Evolutionary conservation across 805 yeast genomes (phyloP).

Genomic region (Lipomyces yamanashiensis): DNA sequence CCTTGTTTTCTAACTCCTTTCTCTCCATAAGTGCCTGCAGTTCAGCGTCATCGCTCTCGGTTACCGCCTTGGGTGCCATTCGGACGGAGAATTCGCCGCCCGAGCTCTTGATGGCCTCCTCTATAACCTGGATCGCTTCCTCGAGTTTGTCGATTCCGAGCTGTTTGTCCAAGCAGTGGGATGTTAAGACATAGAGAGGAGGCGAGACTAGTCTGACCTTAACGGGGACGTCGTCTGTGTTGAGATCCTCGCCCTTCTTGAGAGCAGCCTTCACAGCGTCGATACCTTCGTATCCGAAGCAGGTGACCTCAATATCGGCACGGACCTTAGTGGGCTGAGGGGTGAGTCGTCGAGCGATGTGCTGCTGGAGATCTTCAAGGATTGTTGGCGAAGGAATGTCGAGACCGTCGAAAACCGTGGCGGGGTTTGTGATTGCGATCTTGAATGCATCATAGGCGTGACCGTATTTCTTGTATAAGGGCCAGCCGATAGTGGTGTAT

Average conservation of each 20-base stretch:
- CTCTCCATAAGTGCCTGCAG: conserved; percentile 93
- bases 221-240: conserved; percentile 84
- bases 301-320: conserved; percentile 98
- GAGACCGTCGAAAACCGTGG: conserved; percentile 78
- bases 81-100: conserved; percentile 91
- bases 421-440: conserved; percentile 88
- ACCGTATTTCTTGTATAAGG: conserved; percentile 90
- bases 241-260: conserved; percentile 78
- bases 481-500: conserved; percentile 95
- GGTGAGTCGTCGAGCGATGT: conserved; percentile 90
- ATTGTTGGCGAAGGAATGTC: conserved; percentile 73
- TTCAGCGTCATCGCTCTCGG: conserved; percentile 98
- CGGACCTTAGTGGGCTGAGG: conserved; percentile 98
- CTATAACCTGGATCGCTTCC: conserved; percentile 77
- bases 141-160: conserved; percentile 81
- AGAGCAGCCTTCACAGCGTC: conserved; percentile 94
- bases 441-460: conserved; percentile 98
- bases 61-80: conserved; percentile 98
- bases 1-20: conserved; percentile 85
- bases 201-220: conserved; percentile 97
- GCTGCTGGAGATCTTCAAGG: conserved; percentile 80
- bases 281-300: conserved; percentile 96
- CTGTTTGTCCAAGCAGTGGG: conserved; percentile 89
- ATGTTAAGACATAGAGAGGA: conserved; percentile 90
- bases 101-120: conserved; percentile 65